Evolutionary conservation across 176 grass and related monocot genomes (phyloP).

Genomic region (Oryza officinalis): DNA sequence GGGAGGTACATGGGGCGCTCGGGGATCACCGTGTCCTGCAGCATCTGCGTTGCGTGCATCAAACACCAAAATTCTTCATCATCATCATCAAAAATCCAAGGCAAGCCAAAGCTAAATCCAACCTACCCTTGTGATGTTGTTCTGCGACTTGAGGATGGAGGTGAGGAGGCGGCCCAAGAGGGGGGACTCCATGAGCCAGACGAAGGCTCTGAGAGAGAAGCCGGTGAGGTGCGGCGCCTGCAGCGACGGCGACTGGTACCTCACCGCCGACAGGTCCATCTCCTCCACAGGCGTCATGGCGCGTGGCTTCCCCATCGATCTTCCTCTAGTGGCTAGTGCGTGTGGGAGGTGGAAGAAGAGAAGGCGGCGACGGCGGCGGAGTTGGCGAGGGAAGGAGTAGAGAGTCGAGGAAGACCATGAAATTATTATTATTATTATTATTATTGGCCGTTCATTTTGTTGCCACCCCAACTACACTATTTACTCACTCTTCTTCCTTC

Average conservation of each 20-base stretch:
- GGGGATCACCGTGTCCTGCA: slow-evolving; percentile 76
- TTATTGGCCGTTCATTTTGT: too few species aligned
- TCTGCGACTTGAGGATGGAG: slow-evolving; percentile 70
- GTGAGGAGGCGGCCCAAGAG: slow-evolving; percentile 52
- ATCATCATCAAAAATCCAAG: too few species aligned
- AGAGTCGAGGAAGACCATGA: too few species aligned
- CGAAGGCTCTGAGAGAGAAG: slow-evolving; percentile 54
- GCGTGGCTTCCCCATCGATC: slow-evolving; percentile 23
- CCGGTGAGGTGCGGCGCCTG: slow-evolving; percentile 77
- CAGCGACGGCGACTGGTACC: slow-evolving; percentile 53
- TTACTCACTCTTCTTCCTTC: too few species aligned
- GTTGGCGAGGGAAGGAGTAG: too few species aligned
- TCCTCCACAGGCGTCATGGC: slow-evolving; percentile 66
- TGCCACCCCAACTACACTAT: too few species aligned
- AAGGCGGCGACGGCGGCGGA: too few species aligned
- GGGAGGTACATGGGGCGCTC: slow-evolving; percentile 89
- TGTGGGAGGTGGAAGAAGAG: too few species aligned
- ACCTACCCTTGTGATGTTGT: slow-evolving; percentile 65
- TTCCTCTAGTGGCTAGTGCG: too few species aligned
- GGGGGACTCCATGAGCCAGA: slow-evolving; percentile 78
- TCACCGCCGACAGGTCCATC: slow-evolving; percentile 64
- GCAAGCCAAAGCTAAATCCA: too few species aligned
- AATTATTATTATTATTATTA: too few species aligned
- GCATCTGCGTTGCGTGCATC: slow-evolving; percentile 38
- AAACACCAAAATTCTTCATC: too few species aligned